Evolutionary conservation across 768 basidiomycete species (phyloP).

Genomic region (Infundibulicybe gibba): DNA sequence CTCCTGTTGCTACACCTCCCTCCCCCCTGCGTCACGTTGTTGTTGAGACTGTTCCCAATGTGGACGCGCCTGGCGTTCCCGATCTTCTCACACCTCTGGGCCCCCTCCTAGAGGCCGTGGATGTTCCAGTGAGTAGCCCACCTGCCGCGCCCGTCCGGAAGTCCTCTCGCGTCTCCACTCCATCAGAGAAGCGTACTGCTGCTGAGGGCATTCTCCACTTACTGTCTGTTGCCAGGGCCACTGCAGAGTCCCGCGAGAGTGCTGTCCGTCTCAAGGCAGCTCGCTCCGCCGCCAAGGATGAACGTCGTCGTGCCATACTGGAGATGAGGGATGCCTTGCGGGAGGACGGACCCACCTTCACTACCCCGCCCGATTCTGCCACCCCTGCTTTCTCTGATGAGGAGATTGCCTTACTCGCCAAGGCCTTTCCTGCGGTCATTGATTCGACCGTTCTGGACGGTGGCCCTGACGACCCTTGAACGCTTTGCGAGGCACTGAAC

Average conservation of each 20-base stretch:
- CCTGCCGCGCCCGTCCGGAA: no score
- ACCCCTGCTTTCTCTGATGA: no score
- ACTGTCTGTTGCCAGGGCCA: background rate
- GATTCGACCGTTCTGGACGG: background rate
- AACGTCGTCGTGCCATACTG: background rate
- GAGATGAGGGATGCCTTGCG: background rate
- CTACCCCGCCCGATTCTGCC: background rate
- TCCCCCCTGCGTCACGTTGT: no score
- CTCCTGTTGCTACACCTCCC: no score
- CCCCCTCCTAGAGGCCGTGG: no score
- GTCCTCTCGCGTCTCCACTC: background rate
- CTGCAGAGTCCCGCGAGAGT: background rate
- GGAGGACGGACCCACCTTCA: background rate
- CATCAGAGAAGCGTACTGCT: background rate
- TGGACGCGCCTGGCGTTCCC: no score
- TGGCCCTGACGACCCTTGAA: slow-evolving; percentile 7
- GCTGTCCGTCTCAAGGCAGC: background rate
- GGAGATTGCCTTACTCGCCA: background rate
- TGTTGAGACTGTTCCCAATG: no score
- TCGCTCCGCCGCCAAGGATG: background rate
- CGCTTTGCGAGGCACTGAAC: slow-evolving; percentile 16
- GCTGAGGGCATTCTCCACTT: background rate
- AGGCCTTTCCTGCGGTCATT: background rate
- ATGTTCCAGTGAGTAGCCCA: no score
- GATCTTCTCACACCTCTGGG: no score